These are phyloP conservation scores for Pyrenophora teres DNA, from an alignment of 2,329 filamentous ascomycete species.

Conservation along the genomic window DNA sequence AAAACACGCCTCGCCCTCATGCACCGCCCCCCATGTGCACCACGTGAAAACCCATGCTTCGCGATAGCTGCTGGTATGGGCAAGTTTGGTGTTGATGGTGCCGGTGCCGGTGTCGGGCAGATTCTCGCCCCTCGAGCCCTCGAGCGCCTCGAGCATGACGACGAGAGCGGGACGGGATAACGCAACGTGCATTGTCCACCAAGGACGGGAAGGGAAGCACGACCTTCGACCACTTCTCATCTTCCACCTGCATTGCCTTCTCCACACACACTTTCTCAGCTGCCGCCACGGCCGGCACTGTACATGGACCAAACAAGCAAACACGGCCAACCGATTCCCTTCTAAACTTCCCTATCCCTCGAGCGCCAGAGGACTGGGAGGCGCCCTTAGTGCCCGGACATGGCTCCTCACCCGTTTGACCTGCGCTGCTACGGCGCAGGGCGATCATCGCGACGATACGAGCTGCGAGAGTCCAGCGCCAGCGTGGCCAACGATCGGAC, in stretches of 20 bases:
- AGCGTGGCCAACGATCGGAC: slow-evolving; percentile 26
- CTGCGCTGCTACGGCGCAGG: slow-evolving; percentile 11
- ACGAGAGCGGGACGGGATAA: slow-evolving; percentile 10
- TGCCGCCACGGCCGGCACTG: slow-evolving; percentile 11
- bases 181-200: slow-evolving; percentile 1
- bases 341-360: slow-evolving; percentile 26
- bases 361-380: slow-evolving; percentile 36
- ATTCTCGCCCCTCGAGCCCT: slow-evolving; percentile 7
- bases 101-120: neutral
- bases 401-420: slow-evolving; percentile 20
- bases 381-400: slow-evolving; percentile 39
- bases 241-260: slow-evolving; percentile 11
- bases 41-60: slow-evolving; percentile 15
- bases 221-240: slow-evolving; percentile 5
- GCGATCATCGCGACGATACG: slow-evolving; percentile 17
- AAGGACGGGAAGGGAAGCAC: slow-evolving; percentile 12
- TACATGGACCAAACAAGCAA: slow-evolving; percentile 9
- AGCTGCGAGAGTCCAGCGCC: slow-evolving; percentile 21
- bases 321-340: slow-evolving; percentile 9
- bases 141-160: slow-evolving; percentile 13
- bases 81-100: slow-evolving; percentile 1
- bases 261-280: slow-evolving; percentile 10
- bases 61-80: too few relatives aligned
- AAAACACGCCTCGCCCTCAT: slow-evolving; percentile 11
- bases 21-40: neutral